Conservation (phyloP, 495 filamentous ascomycete species). For the Aspergillus sclerotiicarbonarius region DNA sequence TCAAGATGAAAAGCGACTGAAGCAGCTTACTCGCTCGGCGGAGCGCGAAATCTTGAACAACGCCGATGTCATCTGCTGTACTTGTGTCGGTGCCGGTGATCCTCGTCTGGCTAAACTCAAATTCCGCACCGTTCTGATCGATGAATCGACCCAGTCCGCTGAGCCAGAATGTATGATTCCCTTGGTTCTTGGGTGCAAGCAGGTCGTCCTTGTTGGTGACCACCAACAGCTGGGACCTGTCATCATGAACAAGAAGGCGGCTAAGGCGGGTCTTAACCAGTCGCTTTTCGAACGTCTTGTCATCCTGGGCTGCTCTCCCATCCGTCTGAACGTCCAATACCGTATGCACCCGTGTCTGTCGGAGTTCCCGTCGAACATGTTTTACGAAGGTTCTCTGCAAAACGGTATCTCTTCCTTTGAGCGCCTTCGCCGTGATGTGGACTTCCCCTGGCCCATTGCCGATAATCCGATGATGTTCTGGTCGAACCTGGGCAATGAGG, state of each 20-base stretch:
- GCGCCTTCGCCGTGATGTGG: conserved; percentile 86
- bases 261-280: conserved; percentile 95
- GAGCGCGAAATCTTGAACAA: conserved; percentile 95
- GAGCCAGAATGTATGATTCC: conserved; percentile 99
- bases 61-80: conserved; percentile 98
- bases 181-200: conserved; percentile 94
- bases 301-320: conserved; percentile 86
- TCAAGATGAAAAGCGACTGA: conserved; percentile 97
- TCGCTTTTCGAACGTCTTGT: conserved; percentile 97
- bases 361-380: conserved; percentile 99
- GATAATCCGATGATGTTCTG: conserved; percentile 99
- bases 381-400: conserved; percentile 96
- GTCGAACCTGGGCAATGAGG: conserved; percentile 96
- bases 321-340: conserved; percentile 95
- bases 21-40: conserved; percentile 86
- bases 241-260: conserved; percentile 99
- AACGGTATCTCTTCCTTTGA: conserved; percentile 93
- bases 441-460: conserved; percentile 95
- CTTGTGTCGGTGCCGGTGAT: conserved; percentile 96
- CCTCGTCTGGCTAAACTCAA: conserved; percentile 93
- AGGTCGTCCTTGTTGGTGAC: conserved; percentile 95
- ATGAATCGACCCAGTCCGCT: conserved; percentile 98
- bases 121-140: conserved; percentile 96
- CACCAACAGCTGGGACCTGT: conserved; percentile 98
- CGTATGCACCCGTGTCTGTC: conserved; percentile 99